These are phyloP conservation scores for Lepidopterella palustris DNA, from an alignment of 495 filamentous ascomycete species.

Conservation along the genomic window DNA sequence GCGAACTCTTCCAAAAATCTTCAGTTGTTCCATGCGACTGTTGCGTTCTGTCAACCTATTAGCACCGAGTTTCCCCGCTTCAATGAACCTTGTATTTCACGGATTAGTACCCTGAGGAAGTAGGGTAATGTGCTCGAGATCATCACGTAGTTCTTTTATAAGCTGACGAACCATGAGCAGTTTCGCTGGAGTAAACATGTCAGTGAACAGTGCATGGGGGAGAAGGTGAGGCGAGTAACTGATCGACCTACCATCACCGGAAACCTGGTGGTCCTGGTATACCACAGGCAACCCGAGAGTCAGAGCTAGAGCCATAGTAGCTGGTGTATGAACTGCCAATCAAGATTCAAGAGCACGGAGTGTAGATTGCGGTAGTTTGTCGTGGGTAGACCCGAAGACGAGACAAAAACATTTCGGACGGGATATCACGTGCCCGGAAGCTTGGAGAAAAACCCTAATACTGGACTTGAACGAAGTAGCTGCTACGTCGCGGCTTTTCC, in stretches of 20 bases:
- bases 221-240: background rate
- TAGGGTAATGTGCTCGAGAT: background rate
- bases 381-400: no score
- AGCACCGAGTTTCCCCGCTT: background rate
- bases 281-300: no score
- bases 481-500: no score
- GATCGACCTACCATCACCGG: conserved; percentile 1
- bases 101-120: background rate
- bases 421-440: no score
- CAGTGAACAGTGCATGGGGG: background rate
- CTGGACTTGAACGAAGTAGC: no score
- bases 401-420: no score
- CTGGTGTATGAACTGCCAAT: no score
- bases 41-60: conserved; percentile 28
- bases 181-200: background rate
- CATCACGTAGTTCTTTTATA: conserved; percentile 1
- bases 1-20: conserved; percentile 69
- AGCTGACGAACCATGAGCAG: background rate
- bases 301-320: no score
- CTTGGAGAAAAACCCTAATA: no score
- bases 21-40: conserved; percentile 58
- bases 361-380: no score
- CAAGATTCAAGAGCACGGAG: no score
- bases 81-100: background rate
- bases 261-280: no score